These are phyloP conservation scores for Passalora sequoiae DNA, from an alignment of 2,329 filamentous ascomycete genomes.

Conservation along the genomic window DNA sequence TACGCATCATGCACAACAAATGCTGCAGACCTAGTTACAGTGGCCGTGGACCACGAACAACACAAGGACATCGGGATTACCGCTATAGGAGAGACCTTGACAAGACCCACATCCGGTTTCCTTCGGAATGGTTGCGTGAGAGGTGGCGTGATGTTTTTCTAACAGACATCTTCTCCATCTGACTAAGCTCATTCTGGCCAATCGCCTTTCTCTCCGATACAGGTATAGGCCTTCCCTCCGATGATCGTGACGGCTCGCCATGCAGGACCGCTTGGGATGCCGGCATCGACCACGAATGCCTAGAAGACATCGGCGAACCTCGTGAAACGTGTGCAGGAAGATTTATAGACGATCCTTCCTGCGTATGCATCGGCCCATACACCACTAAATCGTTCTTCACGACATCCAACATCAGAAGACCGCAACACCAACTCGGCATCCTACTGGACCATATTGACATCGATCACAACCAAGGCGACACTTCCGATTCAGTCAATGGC, in stretches of 20 bases:
- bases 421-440: constrained; percentile 1
- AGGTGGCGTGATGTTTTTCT: constrained; percentile 13
- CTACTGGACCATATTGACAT: background rate
- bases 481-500: constrained; percentile 11
- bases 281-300: constrained; percentile 2
- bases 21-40: background rate
- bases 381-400: background rate
- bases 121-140: too few species aligned
- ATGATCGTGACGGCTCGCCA: constrained; percentile 3
- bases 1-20: constrained; percentile 1
- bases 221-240: constrained; percentile 6
- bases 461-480: background rate
- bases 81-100: too few species aligned
- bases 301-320: background rate
- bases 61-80: too few species aligned
- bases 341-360: constrained; percentile 6
- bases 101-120: too few species aligned
- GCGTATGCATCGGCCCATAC: constrained; percentile 7
- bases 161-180: background rate
- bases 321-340: constrained; percentile 1
- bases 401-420: background rate
- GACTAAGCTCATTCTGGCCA: constrained; percentile 4
- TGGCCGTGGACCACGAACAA: background rate
- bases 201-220: constrained; percentile 9
- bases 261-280: constrained; percentile 5